Evolutionary conservation across 1,284 basidiomycete genomes (phyloP).

Genomic region (Irpex lacteus): DNA sequence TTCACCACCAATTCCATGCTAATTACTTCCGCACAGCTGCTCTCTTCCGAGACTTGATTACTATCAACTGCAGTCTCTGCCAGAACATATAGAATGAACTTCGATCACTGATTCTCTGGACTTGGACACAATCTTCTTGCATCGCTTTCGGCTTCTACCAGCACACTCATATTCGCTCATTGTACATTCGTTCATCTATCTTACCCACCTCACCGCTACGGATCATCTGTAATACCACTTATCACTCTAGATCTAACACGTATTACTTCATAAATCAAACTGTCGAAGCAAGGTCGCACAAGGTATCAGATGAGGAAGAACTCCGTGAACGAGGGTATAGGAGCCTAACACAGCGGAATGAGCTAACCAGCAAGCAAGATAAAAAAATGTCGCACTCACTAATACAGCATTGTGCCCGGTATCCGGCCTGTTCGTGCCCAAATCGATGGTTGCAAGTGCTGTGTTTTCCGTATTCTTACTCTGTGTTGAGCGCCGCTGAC

Average conservation of each 20-base stretch:
- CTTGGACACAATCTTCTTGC: conserved; percentile 4
- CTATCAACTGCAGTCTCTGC: conserved; percentile 70
- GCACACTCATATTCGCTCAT: conserved; percentile 17
- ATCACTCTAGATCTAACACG: conserved; percentile 20
- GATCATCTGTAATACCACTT: conserved; percentile 21
- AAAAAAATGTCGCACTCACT: neutral
- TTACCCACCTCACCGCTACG: conserved; percentile 14
- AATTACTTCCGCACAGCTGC: conserved; percentile 42
- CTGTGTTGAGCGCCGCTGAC: conserved; percentile 8
- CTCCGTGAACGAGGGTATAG: conserved; percentile 12
- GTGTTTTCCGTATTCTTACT: neutral
- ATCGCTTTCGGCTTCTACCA: conserved; percentile 12
- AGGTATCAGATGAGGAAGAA: conserved; percentile 11
- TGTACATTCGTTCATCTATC: conserved; percentile 19
- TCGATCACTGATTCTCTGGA: conserved; percentile 6
- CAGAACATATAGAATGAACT: conserved; percentile 61
- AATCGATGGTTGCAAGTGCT: neutral
- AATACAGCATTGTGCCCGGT: neutral
- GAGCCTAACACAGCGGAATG: conserved; percentile 1
- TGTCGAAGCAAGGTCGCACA: neutral
- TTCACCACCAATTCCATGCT: conserved; percentile 8
- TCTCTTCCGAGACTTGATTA: conserved; percentile 68
- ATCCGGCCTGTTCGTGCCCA: neutral
- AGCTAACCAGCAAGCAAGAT: neutral
- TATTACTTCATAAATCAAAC: conserved; percentile 9